Evolutionary conservation across 805 yeast species (phyloP), one percentile per base, ranked within the genome.

Genomic region (Metschnikowia lunata): DNA sequence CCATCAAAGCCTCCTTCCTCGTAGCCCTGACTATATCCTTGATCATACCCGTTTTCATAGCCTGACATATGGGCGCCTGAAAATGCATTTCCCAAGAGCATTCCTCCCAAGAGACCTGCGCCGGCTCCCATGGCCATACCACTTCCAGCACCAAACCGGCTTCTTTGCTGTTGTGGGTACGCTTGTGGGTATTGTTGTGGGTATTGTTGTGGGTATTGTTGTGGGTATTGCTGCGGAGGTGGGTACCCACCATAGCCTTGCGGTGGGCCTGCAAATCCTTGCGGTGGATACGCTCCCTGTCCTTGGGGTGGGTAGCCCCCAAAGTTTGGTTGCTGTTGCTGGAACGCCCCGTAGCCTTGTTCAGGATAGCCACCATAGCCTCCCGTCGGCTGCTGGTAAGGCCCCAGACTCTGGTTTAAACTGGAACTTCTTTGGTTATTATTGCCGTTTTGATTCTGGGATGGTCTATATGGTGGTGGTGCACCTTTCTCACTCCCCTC

Each of bases 81-180:
- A 47, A 79, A 51, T 36, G 75, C 75, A 31, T 71, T 66, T 8
- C 74, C 75, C 36, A 80, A 55, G 51, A 80, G 53, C 63, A 76
- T 63, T 36, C 86, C 87, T 45, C 86, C 87, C 8, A 81, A 55
- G 43, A 82, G 59, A 62, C 88, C 88, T 42, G 71, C 76, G 13
- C 73, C 74, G 2, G 66, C 64, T 47, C 74, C 76, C 62, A 70
- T 46, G 27, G 71, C 71, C 66, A 80, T 74, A 38, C 71, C 66
- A 7, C 49, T 43, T 6, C 64, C 58, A 12, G 60, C 54, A 10
- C 78, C 80, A 37, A 72, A 51, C 45, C 75, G 55, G 37, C 62
- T 37, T 62, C 64, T 31, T 26, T 33, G 38, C 30, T 40, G 62
- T 30, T 57, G 62, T 12, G 61, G 69, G 42, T 67, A 72, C 14